These are phyloP conservation scores for Citrus inodora DNA, from an alignment of 345 rosid genomes.

Conservation along the genomic window DNA sequence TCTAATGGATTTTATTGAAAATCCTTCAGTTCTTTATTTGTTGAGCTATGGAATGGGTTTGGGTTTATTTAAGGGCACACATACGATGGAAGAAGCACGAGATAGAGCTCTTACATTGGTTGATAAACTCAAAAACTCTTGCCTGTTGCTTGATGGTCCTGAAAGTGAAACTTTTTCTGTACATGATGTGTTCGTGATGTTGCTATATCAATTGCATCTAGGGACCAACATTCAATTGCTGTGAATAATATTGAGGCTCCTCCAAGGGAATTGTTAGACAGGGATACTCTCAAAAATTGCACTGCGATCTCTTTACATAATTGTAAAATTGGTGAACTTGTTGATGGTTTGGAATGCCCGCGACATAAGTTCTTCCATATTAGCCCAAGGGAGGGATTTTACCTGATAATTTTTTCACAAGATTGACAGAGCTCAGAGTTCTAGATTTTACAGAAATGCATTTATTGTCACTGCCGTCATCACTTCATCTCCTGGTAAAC, in stretches of 20 bases:
- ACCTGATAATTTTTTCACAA: conserved; percentile 16
- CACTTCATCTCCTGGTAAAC: not conserved
- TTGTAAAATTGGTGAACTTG: not conserved
- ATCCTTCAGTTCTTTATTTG: not conserved
- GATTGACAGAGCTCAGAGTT: conserved; percentile 20
- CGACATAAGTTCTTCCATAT: not conserved
- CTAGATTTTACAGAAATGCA: conserved; percentile 2
- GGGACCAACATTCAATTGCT: not conserved
- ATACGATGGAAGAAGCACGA: not conserved
- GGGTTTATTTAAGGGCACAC: conserved; percentile 9
- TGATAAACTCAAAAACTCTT: not conserved
- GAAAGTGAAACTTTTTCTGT: not conserved
- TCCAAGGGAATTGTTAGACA: not conserved
- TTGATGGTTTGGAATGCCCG: conserved; percentile 14
- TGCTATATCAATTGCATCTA: conserved; percentile 16
- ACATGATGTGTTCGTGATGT: conserved; percentile 4
- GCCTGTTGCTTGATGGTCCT: conserved; percentile 11
- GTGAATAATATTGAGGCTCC: not conserved
- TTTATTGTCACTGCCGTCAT: conserved; percentile 6
- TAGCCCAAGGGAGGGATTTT: fast-evolving
- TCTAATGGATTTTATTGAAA: not conserved
- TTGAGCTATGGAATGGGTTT: conserved; percentile 23
- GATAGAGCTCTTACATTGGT: not conserved
- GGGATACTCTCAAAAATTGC: not conserved
- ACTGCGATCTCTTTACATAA: not conserved